A percentile compares a stretch with the other conserved stretches of the same genome.
Evolutionary conservation across 106 monocot genomes (phyloP).

Genomic region (Apostasia ramifera): DNA sequence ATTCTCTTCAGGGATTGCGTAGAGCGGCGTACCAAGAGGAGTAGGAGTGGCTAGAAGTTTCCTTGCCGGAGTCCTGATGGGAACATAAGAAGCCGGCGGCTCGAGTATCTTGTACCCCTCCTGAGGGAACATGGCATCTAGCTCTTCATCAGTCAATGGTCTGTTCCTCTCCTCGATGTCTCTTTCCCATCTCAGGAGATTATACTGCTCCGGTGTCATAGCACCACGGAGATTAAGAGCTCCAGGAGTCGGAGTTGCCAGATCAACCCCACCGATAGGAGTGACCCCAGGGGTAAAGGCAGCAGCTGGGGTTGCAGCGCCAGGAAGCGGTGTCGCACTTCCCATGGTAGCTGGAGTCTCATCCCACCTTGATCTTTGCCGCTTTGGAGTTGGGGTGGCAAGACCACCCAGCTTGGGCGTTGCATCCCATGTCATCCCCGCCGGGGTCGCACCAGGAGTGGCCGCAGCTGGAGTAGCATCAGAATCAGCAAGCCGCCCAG

Average conservation of each 20-base stretch:
- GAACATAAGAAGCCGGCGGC: constrained; percentile 85
- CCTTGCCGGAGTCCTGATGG: constrained; percentile 89
- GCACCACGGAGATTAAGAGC: constrained; percentile 64
- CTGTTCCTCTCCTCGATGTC: constrained; percentile 96
- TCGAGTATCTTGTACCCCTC: constrained; percentile 95
- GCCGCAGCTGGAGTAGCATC: constrained; percentile 76
- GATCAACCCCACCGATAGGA: constrained; percentile 71
- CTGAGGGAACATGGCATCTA: constrained; percentile 89
- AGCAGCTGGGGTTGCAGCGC: constrained; percentile 65
- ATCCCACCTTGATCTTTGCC: constrained; percentile 96
- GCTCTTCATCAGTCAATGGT: constrained; percentile 88
- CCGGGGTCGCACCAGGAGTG: constrained; percentile 86
- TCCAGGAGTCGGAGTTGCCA: constrained; percentile 83
- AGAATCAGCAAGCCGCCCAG: constrained; percentile 73
- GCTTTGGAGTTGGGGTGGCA: constrained; percentile 90
- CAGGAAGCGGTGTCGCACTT: constrained; percentile 63
- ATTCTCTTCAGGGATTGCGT: constrained; percentile 92
- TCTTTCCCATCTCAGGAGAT: constrained; percentile 86
- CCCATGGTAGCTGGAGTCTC: constrained; percentile 88
- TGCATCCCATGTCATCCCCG: constrained; percentile 98
- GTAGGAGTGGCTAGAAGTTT: constrained; percentile 94
- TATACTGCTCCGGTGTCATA: constrained; percentile 90
- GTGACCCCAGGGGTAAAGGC: constrained; percentile 87
- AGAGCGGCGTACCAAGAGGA: constrained; percentile 86
- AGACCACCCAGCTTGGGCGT: constrained; percentile 76